Percentiles rank a stretch among this genome's conserved stretches.
These are phyloP conservation scores for Plantago coronopus DNA, from an alignment of 305 asterid genomes.

Conservation along the genomic window DNA sequence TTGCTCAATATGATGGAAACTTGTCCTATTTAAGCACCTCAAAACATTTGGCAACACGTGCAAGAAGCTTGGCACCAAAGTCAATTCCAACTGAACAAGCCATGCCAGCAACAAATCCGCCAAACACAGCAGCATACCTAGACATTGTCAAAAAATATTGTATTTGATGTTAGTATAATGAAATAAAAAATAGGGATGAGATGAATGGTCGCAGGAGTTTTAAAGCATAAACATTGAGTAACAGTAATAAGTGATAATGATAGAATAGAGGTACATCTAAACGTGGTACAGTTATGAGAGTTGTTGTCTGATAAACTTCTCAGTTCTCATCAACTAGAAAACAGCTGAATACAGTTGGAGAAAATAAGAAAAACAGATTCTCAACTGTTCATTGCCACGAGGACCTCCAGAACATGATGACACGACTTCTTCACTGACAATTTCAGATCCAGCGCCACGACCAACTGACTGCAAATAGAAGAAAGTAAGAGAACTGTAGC, in stretches of 20 bases:
- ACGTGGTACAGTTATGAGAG: background rate
- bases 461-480: conserved; percentile 58
- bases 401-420: conserved; percentile 81
- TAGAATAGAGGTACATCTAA: conserved; percentile 3
- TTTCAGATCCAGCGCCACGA: conserved; percentile 60
- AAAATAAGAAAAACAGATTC: conserved; percentile 19
- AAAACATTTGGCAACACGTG: conserved; percentile 66
- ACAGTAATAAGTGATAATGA: conserved; percentile 9
- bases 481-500: conserved; percentile 21
- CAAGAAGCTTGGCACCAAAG: conserved; percentile 90
- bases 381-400: conserved; percentile 89
- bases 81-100: conserved; percentile 80
- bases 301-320: background rate
- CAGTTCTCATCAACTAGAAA: conserved; percentile 12
- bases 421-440: conserved; percentile 64
- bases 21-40: conserved; percentile 47
- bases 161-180: conserved; percentile 20
- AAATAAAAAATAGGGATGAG: background rate
- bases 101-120: conserved; percentile 93
- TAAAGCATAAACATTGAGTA: conserved; percentile 5
- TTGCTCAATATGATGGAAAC: background rate
- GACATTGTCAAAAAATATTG: conserved; percentile 21
- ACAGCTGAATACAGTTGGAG: conserved; percentile 1
- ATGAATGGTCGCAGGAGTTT: background rate
- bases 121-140: conserved; percentile 91